Percentiles rank a stretch among this genome's conserved stretches.
Conservation (phyloP, 2,329 filamentous ascomycete genomes). For the Colletotrichum sp. region DNA sequence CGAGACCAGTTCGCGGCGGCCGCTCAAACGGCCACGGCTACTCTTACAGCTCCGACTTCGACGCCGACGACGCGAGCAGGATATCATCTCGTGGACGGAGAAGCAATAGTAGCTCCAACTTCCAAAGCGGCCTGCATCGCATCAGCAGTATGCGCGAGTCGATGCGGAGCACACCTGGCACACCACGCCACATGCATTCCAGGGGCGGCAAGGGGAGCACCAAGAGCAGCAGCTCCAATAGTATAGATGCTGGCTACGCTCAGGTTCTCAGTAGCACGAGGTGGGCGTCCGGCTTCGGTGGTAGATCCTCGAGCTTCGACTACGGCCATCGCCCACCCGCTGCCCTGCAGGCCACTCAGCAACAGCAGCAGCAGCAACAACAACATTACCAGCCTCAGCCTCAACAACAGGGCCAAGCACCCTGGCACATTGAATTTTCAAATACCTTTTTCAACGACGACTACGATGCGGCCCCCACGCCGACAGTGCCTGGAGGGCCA, state of each 20-base stretch:
- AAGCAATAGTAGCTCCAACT: slow-evolving; percentile 83
- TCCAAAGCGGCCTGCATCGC: slow-evolving; percentile 62
- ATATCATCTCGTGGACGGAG: slow-evolving; percentile 68
- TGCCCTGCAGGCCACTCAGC: slow-evolving; percentile 24
- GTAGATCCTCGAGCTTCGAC: slow-evolving; percentile 78
- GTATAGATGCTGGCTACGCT: slow-evolving; percentile 68
- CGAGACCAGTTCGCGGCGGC: slow-evolving; percentile 23
- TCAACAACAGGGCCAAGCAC: slow-evolving; percentile 23
- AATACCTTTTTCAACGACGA: slow-evolving; percentile 57
- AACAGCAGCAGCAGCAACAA: slow-evolving; percentile 16
- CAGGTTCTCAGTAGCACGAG: slow-evolving; percentile 64
- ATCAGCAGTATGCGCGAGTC: slow-evolving; percentile 68
- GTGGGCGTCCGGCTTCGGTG: slow-evolving; percentile 56
- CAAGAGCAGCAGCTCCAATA: slow-evolving; percentile 73
- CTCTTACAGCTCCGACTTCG: slow-evolving; percentile 68
- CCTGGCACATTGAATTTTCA: slow-evolving; percentile 55
- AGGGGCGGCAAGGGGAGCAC: slow-evolving; percentile 71
- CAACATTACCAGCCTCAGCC: background rate
- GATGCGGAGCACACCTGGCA: slow-evolving; percentile 40
- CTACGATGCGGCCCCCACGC: slow-evolving; percentile 84
- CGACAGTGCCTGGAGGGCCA: slow-evolving; percentile 82
- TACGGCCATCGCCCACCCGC: slow-evolving; percentile 54
- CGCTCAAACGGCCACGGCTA: slow-evolving; percentile 35
- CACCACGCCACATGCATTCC: slow-evolving; percentile 54
- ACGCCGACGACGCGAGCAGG: slow-evolving; percentile 59